Evolutionary conservation across 208 protist genomes (phyloP), one percentile per base, ranked within the genome.

Genomic region (Acanthamoeba culbertsoni): DNA sequence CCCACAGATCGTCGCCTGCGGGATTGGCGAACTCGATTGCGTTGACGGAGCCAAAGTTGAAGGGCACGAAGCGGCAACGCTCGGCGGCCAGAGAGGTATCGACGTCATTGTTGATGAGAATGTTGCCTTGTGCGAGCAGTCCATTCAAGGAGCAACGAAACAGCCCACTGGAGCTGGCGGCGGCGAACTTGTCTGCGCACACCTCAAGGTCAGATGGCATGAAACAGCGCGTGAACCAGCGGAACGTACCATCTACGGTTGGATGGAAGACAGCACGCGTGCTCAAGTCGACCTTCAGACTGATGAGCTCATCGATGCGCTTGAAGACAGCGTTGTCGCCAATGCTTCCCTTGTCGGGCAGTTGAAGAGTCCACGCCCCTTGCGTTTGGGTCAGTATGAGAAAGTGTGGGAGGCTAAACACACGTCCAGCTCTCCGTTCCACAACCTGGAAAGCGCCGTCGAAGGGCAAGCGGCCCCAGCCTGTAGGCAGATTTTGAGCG

Each of bases 361-460:
- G 23, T 37, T 46, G 28, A n/a, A 84, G 73, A 23, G n/a, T 33
- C 43, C 45, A 84, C 18, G 45, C 43, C 5, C 73, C 73, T n/a
- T 75, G 63, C 35, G 63, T 45, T 37, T 1, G 16, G 33, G 63
- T 75, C 63, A 75, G 26, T 16, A 75, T 6, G 63, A 75, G 63
- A 37, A 75, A 75, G 63, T 43, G n/a, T n/a, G 45, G 5, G 10
- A 37, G n/a, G 40, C n/a, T 43, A 75, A 4, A n/a, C 28, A 5
- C 31, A 12, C 42, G 26, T 1, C 37, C 1, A 1, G 68, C 8
- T 1, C n/a, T 31, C 12, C 18, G 16, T 4, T 0, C 5, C 8
- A 55, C 43, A 10, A 84, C 73, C 73, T 84, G 73, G 73, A 84
- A 55, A n/a, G 73, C 73, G n/a, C 26, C 73, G 45, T 84, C 73